Evolutionary conservation across 768 basidiomycete genomes (phyloP).

Genomic region (Auricularia cornea): DNA sequence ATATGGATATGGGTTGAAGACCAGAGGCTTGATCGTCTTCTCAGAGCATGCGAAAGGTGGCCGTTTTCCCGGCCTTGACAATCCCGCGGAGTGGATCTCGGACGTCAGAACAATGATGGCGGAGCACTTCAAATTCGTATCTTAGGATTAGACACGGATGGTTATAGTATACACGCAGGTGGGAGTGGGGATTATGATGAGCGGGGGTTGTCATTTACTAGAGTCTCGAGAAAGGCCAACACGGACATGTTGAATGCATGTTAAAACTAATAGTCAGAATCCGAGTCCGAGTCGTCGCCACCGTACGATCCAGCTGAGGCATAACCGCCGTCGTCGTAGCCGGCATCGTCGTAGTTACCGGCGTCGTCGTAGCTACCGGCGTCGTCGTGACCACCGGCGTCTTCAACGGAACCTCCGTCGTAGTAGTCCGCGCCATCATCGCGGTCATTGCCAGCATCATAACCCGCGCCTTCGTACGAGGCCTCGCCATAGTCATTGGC

Average conservation of each 20-base stretch:
- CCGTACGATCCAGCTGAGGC: no score
- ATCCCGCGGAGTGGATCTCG: neutral
- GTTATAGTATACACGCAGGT: no score
- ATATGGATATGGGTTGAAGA: neutral
- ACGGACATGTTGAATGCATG: neutral
- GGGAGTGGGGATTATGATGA: no score
- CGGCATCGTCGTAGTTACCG: neutral
- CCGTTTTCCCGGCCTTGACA: slow-evolving; percentile 4
- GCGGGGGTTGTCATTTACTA: no score
- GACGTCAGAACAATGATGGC: neutral
- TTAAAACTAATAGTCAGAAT: neutral
- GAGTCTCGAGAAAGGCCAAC: no score
- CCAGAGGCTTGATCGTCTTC: neutral
- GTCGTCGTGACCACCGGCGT: neutral
- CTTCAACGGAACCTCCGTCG: neutral
- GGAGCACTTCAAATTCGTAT: neutral
- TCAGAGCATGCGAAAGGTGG: slow-evolving; percentile 3
- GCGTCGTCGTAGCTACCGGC: neutral
- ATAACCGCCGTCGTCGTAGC: neutral
- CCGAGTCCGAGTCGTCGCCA: neutral
- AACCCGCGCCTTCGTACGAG: neutral
- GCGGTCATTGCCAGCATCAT: neutral
- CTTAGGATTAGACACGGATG: neutral
- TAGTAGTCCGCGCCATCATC: neutral
- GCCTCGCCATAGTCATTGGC: neutral